Evolutionary conservation across 2,329 filamentous ascomycete species (phyloP).

Genomic region (Magnaporthales sp.): DNA sequence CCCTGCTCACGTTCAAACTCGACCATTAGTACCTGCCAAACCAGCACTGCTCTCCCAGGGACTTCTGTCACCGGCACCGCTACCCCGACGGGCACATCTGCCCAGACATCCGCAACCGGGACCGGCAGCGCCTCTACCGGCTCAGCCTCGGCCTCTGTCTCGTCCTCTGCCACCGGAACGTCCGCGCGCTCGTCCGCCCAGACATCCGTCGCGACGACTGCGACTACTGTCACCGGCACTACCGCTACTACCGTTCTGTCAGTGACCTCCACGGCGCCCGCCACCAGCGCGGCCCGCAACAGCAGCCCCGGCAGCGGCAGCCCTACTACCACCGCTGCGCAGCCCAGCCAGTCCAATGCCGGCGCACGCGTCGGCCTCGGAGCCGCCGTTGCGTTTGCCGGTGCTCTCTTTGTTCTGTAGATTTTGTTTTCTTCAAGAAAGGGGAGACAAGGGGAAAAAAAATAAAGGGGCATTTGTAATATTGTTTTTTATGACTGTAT

Average conservation of each 20-base stretch:
- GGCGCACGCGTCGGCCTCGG: background rate
- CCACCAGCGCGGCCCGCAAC: background rate
- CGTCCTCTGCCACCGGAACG: background rate
- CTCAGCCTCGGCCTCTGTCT: background rate
- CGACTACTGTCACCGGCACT: background rate
- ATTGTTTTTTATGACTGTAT: background rate
- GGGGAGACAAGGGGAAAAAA: background rate
- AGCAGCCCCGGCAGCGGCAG: background rate
- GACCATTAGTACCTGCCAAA: background rate
- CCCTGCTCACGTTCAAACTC: too few species aligned
- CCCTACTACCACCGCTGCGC: background rate
- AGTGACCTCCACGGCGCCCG: background rate
- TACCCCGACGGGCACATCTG: conserved; percentile 1
- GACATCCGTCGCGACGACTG: background rate
- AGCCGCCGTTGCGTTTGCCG: background rate
- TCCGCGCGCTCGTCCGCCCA: background rate
- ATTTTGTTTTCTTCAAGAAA: background rate
- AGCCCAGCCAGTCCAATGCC: background rate
- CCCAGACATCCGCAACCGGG: background rate
- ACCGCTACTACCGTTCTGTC: background rate
- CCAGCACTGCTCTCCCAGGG: conserved; percentile 12
- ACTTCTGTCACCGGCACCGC: conserved; percentile 28
- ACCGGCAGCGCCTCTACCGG: background rate
- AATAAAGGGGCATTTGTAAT: background rate
- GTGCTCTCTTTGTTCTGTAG: background rate